phyloP scores from a whole-genome alignment of 805 yeast genomes.

The Yamadazyma phyllophila region DNA sequence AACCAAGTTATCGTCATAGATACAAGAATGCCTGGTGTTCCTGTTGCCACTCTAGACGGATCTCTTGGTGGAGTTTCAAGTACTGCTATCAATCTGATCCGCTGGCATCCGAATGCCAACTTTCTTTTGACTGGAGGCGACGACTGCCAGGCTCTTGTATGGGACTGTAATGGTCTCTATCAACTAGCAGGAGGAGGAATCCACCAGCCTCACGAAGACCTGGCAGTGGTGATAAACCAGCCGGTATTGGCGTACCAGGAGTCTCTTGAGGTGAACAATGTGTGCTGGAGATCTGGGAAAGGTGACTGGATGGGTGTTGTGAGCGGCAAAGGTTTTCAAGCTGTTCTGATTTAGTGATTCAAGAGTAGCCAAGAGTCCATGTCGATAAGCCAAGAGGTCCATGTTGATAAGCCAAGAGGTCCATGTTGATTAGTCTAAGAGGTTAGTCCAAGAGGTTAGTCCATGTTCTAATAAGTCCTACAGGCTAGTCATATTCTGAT shows the following conservation, averaged over 20 bases:
- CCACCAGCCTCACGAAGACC: slow-evolving; percentile 1
- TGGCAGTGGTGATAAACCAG: neutral
- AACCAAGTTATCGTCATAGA: slow-evolving; percentile 69
- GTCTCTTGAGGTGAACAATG: slow-evolving; percentile 70
- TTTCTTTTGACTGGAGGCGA: slow-evolving; percentile 63
- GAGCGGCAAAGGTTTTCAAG: slow-evolving; percentile 67
- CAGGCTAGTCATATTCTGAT: too few species aligned
- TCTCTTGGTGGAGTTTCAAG: slow-evolving; percentile 47
- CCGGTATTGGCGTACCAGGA: slow-evolving; percentile 57
- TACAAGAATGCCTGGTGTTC: slow-evolving; percentile 83
- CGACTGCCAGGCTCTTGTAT: slow-evolving; percentile 68
- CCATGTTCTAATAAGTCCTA: too few species aligned
- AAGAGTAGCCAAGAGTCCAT: too few species aligned
- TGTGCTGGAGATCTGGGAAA: slow-evolving; percentile 60
- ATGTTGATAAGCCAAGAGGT: too few species aligned
- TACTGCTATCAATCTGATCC: slow-evolving; percentile 66
- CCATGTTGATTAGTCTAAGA: too few species aligned
- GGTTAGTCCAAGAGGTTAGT: too few species aligned
- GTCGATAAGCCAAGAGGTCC: too few species aligned
- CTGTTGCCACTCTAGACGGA: slow-evolving; percentile 66
- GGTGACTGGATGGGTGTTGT: slow-evolving; percentile 85
- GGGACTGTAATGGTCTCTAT: slow-evolving; percentile 51
- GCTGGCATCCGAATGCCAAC: slow-evolving; percentile 82
- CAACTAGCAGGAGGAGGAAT: slow-evolving; percentile 6
- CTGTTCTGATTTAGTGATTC: slow-evolving; percentile 36